Evolutionary conservation across 2,329 filamentous ascomycete genomes (phyloP).

Genomic region (Verticillium dahliae): DNA sequence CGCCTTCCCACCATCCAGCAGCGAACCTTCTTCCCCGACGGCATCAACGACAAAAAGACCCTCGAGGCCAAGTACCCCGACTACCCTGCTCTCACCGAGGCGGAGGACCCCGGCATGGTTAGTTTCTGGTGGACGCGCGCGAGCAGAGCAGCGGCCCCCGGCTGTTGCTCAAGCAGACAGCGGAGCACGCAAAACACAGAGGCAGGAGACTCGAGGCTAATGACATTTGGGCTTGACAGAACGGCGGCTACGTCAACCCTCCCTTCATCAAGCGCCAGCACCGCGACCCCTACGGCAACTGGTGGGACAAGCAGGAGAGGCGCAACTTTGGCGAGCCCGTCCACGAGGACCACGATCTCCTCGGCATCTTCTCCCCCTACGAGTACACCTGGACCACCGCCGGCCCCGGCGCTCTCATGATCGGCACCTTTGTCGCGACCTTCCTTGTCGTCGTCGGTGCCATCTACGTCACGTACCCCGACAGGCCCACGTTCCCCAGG

Average conservation of each 20-base stretch:
- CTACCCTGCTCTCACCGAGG: slow-evolving; percentile 41
- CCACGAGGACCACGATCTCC: slow-evolving; percentile 91
- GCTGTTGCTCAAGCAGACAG: not conserved
- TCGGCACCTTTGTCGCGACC: slow-evolving; percentile 59
- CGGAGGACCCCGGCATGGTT: slow-evolving; percentile 62
- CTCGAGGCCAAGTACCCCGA: slow-evolving; percentile 48
- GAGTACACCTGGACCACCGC: slow-evolving; percentile 80
- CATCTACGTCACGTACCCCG: slow-evolving; percentile 65
- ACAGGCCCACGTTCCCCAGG: slow-evolving; percentile 61
- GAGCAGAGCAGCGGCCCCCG: not conserved
- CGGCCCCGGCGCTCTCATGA: slow-evolving; percentile 61
- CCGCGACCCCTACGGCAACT: slow-evolving; percentile 86
- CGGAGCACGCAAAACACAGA: too few relatives aligned
- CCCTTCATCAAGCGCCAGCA: slow-evolving; percentile 77
- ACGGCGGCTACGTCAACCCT: slow-evolving; percentile 79
- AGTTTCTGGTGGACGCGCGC: slow-evolving; percentile 20
- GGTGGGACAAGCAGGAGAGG: slow-evolving; percentile 97
- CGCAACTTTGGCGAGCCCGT: slow-evolving; percentile 95
- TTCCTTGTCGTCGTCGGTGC: slow-evolving; percentile 60
- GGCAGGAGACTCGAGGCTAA: slow-evolving; percentile 10
- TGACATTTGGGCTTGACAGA: slow-evolving; percentile 42
- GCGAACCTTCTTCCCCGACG: slow-evolving; percentile 46
- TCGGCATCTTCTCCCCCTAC: slow-evolving; percentile 83
- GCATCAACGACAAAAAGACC: slow-evolving; percentile 36
- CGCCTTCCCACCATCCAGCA: slow-evolving; percentile 44